Base-by-base conservation (phyloP, 2,329 filamentous ascomycete genomes). In the Sclerotinia borealis region DNA sequence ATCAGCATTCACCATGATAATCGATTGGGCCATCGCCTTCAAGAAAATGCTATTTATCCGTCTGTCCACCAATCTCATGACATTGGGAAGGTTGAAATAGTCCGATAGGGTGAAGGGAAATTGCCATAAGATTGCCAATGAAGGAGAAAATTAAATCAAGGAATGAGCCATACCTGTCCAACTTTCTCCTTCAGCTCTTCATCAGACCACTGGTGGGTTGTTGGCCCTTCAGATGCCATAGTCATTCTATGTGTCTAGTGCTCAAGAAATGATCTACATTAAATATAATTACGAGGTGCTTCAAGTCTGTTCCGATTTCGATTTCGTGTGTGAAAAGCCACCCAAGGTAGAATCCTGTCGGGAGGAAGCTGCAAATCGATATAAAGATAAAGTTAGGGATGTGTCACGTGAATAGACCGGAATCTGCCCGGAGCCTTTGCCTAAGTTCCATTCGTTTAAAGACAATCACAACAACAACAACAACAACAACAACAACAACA, bases 141-240 rank as follows among this genome's bases (percentile, higher is more conserved):
- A 31, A 45, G 6, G 11, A 56, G 7, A 45, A 4, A 3, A 1
- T 11, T 45, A n/a, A n/a, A n/a, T 34, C n/a, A n/a, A 56, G 19
- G 17, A 13, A 43, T 56, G 22, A 17, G 36, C 49, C 69, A 50
- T 68, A 72, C 69, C 65, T 73, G 67, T 55, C 70, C 70, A 19
- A 72, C 63, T 49, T 71, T 71, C 6, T 52, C 34, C 59, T 60
- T 70, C 31, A 73, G 41, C 48, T 69, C 68, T 55, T 70, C 68
- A 19, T 69, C 68, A 10, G 66, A 63, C 67, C 65, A 72, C n/a
- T 55, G 1, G 43, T 25, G 17, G n/a, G 39, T 27, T 31, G 37
- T 22, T 41, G 7, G n/a, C 15, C 25, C 3, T 4, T 48, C 22
- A 49, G 31, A 50, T 41, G 15, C 13, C 8, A 29, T 11, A 17